Percentiles rank a stretch among this genome's conserved stretches.
phyloP scores from a whole-genome alignment of 225 moss, liverwort and hornwort species.

The Bryum argenteum region DNA sequence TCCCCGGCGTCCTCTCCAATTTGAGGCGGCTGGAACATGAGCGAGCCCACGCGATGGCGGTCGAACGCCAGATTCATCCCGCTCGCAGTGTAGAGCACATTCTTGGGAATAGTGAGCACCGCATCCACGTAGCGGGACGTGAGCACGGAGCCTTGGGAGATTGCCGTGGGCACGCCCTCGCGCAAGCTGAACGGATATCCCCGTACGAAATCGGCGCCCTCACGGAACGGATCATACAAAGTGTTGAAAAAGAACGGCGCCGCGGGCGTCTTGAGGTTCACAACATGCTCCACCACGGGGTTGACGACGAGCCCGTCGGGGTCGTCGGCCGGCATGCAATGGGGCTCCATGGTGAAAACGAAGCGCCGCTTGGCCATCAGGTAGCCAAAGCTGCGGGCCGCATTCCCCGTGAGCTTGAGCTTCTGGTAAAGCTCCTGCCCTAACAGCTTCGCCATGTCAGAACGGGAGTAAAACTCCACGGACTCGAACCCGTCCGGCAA shows the following conservation, averaged over 20 bases:
- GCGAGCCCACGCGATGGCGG: slow-evolving; percentile 46
- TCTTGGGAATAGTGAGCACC: slow-evolving; percentile 52
- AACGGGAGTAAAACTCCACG: slow-evolving; percentile 37
- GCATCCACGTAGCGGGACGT: slow-evolving; percentile 57
- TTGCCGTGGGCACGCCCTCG: slow-evolving; percentile 82
- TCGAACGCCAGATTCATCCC: slow-evolving; percentile 63
- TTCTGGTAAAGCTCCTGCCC: slow-evolving; percentile 37
- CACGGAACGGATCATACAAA: slow-evolving; percentile 81
- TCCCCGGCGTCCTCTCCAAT: slow-evolving; percentile 46
- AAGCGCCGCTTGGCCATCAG: slow-evolving; percentile 48
- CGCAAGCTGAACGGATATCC: slow-evolving; percentile 97
- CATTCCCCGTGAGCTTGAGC: slow-evolving; percentile 34
- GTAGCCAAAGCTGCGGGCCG: slow-evolving; percentile 50
- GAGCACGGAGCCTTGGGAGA: slow-evolving; percentile 88
- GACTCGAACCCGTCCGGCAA: slow-evolving; percentile 46
- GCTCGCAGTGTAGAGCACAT: slow-evolving; percentile 46
- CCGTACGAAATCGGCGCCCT: slow-evolving; percentile 91
- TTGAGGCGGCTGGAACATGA: slow-evolving; percentile 52
- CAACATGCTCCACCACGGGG: slow-evolving; percentile 76
- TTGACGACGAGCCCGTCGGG: slow-evolving; percentile 71
- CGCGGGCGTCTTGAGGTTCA: slow-evolving; percentile 72
- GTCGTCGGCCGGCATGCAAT: slow-evolving; percentile 54
- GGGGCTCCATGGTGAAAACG: slow-evolving; percentile 53
- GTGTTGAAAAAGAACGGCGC: slow-evolving; percentile 96
- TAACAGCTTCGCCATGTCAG: slow-evolving; percentile 27